Percentiles rank a stretch among this genome's conserved stretches.
Conservation (phyloP, 2,329 filamentous ascomycete genomes). For the Claviceps sp. region DNA sequence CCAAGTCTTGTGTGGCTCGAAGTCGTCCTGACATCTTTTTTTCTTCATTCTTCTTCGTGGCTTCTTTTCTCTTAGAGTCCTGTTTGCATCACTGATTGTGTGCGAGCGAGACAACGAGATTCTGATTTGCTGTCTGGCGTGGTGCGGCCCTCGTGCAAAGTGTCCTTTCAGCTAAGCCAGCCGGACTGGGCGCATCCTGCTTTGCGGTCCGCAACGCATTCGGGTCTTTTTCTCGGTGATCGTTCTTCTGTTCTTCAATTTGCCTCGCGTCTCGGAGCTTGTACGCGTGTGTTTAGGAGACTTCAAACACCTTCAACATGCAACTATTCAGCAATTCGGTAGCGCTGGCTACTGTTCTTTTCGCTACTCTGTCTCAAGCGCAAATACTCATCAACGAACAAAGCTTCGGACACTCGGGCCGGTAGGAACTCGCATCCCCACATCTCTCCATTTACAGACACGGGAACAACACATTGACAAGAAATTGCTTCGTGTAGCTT, state of each 20-base stretch:
- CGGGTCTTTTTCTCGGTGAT: not conserved
- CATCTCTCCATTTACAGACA: not conserved
- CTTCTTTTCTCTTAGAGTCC: not conserved
- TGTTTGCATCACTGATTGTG: not conserved
- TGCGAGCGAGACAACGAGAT: not conserved
- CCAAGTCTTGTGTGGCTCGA: not conserved
- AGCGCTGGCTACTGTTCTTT: conserved; percentile 28
- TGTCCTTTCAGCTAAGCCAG: conserved; percentile 3
- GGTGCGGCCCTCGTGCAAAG: not conserved
- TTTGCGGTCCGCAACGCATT: not conserved
- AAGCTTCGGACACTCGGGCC: conserved; percentile 62
- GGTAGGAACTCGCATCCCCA: conserved; percentile 27
- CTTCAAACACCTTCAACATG: conserved; percentile 1
- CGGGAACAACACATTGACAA: not conserved
- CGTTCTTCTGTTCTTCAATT: not conserved
- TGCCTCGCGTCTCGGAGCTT: not conserved
- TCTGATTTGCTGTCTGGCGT: not conserved
- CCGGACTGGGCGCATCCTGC: not conserved
- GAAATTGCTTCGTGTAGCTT: not conserved
- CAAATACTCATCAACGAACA: conserved; percentile 58
- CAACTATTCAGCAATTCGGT: conserved; percentile 9
- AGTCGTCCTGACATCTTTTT: not conserved
- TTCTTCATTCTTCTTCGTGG: not conserved
- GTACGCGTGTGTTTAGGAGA: no score
- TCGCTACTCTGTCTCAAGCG: conserved; percentile 39